Evolutionary conservation across 257 asterid species (phyloP), one percentile per base, ranked within the genome.

Genomic region (Penstemon davidsonii): DNA sequence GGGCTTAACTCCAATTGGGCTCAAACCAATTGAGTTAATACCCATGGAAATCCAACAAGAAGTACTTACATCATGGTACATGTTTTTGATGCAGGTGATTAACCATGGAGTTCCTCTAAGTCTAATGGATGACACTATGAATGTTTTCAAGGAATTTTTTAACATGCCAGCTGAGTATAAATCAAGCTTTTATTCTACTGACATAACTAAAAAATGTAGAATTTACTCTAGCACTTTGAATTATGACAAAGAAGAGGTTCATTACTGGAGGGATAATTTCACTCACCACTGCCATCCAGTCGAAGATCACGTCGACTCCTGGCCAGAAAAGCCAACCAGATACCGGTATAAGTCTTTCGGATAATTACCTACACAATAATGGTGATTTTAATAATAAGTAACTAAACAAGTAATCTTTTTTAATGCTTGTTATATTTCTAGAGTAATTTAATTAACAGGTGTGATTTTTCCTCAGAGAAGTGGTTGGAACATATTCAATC

Each of bases 231-330:
- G 96, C 82, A 70, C 85, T 3, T 4, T 79, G 46, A 79, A 82
- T 50, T 82, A 89, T 45, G 79, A 79, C 40, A 61, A 54, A 0
- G 95, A 84, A 72, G 78, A 82, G 2, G 36, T 83, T 62, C 89
- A 84, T 53, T 82, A 73, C 38, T 85, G 95, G 95, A 83, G 87
- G 74, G 92, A 89, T 37, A 82, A 80, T 59, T 69, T 87, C 56
- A 81, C 87, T 4, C 96, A 88, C 72, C 81, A 72, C 15, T 84
- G 89, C 46, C 77, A 86, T 54, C 96, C 96, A 1, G 11, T 86
- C 0, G 70, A 86, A 51, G 80, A 88, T 0, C 68, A 80, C 36
- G 44, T 78, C 10, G 72, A 60, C 10, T 67, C 64, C 6, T 90
- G 91, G 93, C 96, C 95, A 4, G 70, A 75, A 40, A 73, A 73